phyloP scores from a whole-genome alignment of 331 rosid genomes.

The Malus hybrid region DNA sequence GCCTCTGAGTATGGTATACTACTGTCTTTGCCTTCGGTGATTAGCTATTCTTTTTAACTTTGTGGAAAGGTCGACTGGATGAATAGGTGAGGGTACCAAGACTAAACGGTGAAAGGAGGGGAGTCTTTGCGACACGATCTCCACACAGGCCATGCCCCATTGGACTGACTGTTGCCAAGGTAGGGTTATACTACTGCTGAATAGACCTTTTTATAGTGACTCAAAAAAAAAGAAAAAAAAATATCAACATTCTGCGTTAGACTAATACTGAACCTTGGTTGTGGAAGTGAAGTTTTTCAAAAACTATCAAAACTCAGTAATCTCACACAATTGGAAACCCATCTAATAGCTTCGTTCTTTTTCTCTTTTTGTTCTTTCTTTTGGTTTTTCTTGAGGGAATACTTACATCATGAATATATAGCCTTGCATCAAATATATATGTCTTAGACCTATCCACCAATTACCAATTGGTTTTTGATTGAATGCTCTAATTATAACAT shows the following conservation, averaged over 20 bases:
- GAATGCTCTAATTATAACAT: not conserved
- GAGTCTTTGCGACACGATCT: constrained; percentile 88
- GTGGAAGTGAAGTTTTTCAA: not conserved
- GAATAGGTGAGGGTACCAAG: constrained; percentile 91
- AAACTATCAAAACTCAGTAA: not conserved
- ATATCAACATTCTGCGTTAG: not conserved
- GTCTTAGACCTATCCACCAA: not conserved
- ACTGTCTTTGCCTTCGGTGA: constrained; percentile 2
- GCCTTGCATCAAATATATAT: not conserved
- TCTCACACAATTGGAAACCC: not conserved
- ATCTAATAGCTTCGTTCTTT: not conserved
- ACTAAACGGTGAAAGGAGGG: constrained; percentile 76
- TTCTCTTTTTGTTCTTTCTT: no score
- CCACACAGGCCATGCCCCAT: constrained; percentile 98
- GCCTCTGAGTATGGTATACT: constrained; percentile 12
- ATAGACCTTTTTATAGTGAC: not conserved
- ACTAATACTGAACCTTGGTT: not conserved
- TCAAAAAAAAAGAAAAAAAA: not conserved
- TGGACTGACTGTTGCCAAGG: constrained; percentile 95
- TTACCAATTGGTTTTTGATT: not conserved
- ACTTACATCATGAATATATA: not conserved
- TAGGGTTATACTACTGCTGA: constrained; percentile 13
- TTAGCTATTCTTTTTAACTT: constrained; percentile 18
- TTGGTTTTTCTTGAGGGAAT: not conserved
- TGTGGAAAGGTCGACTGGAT: constrained; percentile 32